Evolutionary conservation across 2,329 filamentous ascomycete genomes (phyloP), one percentile per base, ranked within the genome.

Genomic region (Xylaria sp.): DNA sequence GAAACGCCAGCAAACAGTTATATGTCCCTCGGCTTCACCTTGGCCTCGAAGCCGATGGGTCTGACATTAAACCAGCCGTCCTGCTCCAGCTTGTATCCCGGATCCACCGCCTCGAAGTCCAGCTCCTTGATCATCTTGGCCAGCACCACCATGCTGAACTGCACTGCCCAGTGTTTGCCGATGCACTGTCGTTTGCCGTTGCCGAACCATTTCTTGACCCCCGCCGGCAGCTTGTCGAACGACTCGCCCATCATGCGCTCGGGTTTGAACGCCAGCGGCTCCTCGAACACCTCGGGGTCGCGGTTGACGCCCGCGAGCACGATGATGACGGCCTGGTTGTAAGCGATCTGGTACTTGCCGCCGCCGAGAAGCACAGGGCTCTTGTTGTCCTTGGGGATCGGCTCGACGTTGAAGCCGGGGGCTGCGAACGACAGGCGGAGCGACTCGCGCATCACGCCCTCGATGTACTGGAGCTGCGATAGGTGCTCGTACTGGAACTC

Each of bases 321-420:
- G 36, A 85, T 73, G 69, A 85, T 84, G 75, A 86, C 78, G 44
- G 82, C 55, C 72, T 85, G 84, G 71, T 85, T 74, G 74, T 85
- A 79, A 3, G 83, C 78, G 15, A 86, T 71, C 72, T 83, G 77
- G 73, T 86, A 86, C 70, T 82, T 84, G 47, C 83, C 84, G 1
- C 82, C 82, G 0, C 70, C 82, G 0, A 86, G 75, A 3, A 84
- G 78, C 20, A 87, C 74, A 0, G 87, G 83, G 0, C 74, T 77
- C 73, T 79, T 81, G 69, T 76, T 75, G 1, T 79, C 60, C 20
- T 50, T 61, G n/a, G 83, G 83, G 0, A 81, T 74, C 0, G 81
- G 81, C 76, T 86, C 84, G 61, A 85, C 82, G 77, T 86, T 86
- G 78, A 88, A 86, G 0, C 83, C 81, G 0, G 86, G 85, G 0